Conservation (phyloP, 176 grass and related monocot genomes). For the bread wheat (Triticum aestivum) region IWGSC_CS_RefSeq_v2.1 NC_057812.1:344186030-344186529, state of each 20-base stretch:
- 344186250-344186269: conserved; percentile 43
- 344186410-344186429: conserved; percentile 37
- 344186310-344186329: conserved; percentile 74
- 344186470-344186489: conserved; percentile 22
- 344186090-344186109: conserved; percentile 81
- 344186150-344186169: conserved; percentile 87
- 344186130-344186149: conserved; percentile 84
- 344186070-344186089: conserved; percentile 33
- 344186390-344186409: not conserved
- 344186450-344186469: conserved; percentile 29
- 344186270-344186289: not conserved
- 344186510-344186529: not conserved
- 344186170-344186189: conserved; percentile 55
- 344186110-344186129: conserved; percentile 95
- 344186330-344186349: conserved; percentile 57
- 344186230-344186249: conserved; percentile 63
- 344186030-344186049: not conserved
- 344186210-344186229: conserved; percentile 75
- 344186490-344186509: conserved; percentile 1
- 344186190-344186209: conserved; percentile 60
- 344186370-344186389: not conserved
- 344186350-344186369: conserved; percentile 29
- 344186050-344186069: not conserved
- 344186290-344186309: conserved; percentile 57
- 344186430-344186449: conserved; percentile 42